phyloP scores from a whole-genome alignment of 2,329 filamentous ascomycete species.

The Cladophialophora bantiana region DNA sequence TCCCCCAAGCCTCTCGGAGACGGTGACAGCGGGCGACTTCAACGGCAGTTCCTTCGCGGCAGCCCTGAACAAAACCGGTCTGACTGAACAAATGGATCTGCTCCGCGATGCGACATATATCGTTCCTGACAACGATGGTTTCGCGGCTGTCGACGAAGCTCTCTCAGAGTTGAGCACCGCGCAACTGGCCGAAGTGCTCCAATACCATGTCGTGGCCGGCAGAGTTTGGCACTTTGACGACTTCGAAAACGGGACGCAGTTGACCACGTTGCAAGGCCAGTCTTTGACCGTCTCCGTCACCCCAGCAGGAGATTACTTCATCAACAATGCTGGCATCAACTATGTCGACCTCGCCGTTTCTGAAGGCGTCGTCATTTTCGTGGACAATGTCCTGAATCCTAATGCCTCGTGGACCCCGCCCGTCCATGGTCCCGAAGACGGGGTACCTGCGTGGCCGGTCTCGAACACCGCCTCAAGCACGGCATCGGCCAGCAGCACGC shows the following conservation, averaged over 20 bases:
- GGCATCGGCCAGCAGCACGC: conserved; percentile 13
- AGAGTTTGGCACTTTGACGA: conserved; percentile 21
- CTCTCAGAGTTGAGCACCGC: conserved; percentile 26
- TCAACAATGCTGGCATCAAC: conserved; percentile 26
- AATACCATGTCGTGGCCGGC: conserved; percentile 29
- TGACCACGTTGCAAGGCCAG: conserved; percentile 30
- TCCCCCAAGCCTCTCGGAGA: conserved; percentile 16
- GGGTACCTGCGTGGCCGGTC: conserved; percentile 23
- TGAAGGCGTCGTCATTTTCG: conserved; percentile 25
- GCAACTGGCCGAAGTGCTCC: conserved; percentile 24
- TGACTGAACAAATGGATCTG: conserved; percentile 25
- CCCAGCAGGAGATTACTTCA: conserved; percentile 20
- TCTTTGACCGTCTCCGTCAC: conserved; percentile 20
- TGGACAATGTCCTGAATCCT: conserved; percentile 32
- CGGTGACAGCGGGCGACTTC: conserved; percentile 23
- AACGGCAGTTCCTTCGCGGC: conserved; percentile 29
- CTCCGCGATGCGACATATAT: conserved; percentile 28
- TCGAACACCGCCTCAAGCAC: conserved; percentile 18
- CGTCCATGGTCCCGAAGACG: conserved; percentile 23
- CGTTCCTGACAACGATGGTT: conserved; percentile 24
- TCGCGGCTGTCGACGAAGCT: conserved; percentile 17
- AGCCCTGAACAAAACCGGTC: conserved; percentile 23
- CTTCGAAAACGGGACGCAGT: conserved; percentile 20
- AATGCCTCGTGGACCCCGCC: conserved; percentile 19
- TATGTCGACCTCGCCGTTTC: conserved; percentile 25